Base-by-base conservation (phyloP, 805 yeast species). In the Cyberlindnera euphorbiae region DNA sequence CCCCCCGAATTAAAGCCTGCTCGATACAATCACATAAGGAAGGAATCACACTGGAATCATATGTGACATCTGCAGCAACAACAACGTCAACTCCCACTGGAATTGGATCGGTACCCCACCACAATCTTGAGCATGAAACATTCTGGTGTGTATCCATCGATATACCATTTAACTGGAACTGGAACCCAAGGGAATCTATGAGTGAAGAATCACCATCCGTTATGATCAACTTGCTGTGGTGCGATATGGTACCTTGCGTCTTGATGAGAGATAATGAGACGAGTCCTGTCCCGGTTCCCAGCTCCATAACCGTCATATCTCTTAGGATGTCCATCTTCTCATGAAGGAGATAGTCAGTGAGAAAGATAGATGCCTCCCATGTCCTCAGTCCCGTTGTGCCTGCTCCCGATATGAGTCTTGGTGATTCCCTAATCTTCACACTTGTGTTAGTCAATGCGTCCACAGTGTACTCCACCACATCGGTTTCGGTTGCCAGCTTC, bases 251-350 rank as follows among this genome's bases (percentile, higher is more conserved):
- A 5, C 12, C 15, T 11, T 18, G 17, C 5, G 36, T 12, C 29
- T 47, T 49, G 15, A 44, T 26, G 4, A 53, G 8, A 4, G 53
- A 58, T 21, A 82, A 43, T 2, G 89, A 77, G 1, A 84, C 80
- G 7, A 90, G 60, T 0, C 96, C 97, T 0, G 97, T 87, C 0
- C 97, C 97, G 9, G 93, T 73, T 0, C 97, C 97, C 17, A 89
- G 55, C 50, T 89, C 97, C 9, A 85, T 53, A 0, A 83, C 53
- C 23, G 52, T 50, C n/a, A 52, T 53, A 2, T 36, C 41, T 13
- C 62, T 49, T 4, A 48, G 34, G 4, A 30, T 25, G 4, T 36
- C 25, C 6, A 19, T 15, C 8, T 38, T 28, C 4, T 38, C 30
- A 1, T 42, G 33, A 2, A 63, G 44, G 12, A 84, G 46, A 47